phyloP scores from a whole-genome alignment of 495 filamentous ascomycete genomes.

The Hyaloscypha bicolor region DNA sequence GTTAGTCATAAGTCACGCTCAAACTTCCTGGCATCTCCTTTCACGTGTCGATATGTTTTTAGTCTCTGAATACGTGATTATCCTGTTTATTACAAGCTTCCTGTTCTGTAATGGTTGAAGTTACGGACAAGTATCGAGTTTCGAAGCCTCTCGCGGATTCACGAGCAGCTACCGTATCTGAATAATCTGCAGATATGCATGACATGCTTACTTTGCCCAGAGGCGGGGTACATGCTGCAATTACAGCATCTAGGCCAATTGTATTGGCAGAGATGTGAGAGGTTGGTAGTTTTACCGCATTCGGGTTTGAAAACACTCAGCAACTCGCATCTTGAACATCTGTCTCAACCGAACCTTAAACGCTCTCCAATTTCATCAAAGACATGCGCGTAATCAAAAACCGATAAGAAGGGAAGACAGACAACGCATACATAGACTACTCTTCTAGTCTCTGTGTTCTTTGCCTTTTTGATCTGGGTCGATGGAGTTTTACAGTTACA shows the following conservation, averaged over 20 bases:
- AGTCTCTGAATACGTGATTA: background rate
- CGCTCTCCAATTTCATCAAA: background rate
- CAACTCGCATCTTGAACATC: background rate
- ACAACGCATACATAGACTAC: background rate
- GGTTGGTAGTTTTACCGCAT: background rate
- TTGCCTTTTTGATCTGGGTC: background rate
- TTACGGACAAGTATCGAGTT: background rate
- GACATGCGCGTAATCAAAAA: background rate
- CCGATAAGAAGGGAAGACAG: background rate
- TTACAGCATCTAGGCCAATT: background rate
- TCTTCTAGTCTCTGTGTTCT: background rate
- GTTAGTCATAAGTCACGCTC: background rate
- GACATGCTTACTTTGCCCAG: background rate
- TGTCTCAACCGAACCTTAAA: background rate
- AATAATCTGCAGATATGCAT: constrained; percentile 1
- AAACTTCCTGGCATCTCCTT: no score
- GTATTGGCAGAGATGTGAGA: background rate
- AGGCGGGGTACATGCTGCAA: background rate
- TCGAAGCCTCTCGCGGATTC: background rate
- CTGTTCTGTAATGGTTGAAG: background rate
- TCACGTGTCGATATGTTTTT: background rate
- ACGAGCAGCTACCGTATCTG: background rate
- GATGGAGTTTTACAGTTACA: background rate
- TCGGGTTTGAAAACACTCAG: background rate
- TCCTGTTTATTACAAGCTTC: background rate